Evolutionary conservation across 1,284 basidiomycete genomes (phyloP).

Genomic region (Stygiomarasmius scandens): DNA sequence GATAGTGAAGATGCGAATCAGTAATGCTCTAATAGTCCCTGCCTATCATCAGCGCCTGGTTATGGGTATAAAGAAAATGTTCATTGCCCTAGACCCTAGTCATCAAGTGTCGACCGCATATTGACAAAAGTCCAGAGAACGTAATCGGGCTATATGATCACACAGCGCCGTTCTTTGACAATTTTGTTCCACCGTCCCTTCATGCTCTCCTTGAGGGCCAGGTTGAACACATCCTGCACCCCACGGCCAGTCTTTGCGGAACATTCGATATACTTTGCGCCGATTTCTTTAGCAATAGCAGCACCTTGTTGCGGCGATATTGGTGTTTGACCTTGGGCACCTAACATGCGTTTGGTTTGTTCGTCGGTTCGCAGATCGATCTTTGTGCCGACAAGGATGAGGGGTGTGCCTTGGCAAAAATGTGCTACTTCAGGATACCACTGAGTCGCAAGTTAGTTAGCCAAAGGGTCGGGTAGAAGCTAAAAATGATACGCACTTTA

Average conservation of each 20-base stretch:
- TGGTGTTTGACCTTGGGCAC: slow-evolving; percentile 88
- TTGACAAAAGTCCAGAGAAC: not conserved
- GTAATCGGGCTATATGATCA: slow-evolving; percentile 59
- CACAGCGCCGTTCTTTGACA: slow-evolving; percentile 74
- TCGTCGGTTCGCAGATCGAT: slow-evolving; percentile 89
- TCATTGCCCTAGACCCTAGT: not conserved
- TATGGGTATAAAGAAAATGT: not conserved
- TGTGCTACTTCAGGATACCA: slow-evolving; percentile 99
- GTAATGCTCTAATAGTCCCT: slow-evolving; percentile 20
- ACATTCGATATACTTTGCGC: slow-evolving; percentile 95
- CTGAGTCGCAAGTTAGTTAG: no score
- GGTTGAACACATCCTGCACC: slow-evolving; percentile 91
- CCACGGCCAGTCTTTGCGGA: slow-evolving; percentile 89
- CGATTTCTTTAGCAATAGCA: slow-evolving; percentile 86
- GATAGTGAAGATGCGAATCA: not conserved
- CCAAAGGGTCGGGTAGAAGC: no score
- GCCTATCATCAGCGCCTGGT: slow-evolving; percentile 11
- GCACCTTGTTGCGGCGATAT: slow-evolving; percentile 82
- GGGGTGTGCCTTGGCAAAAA: slow-evolving; percentile 93
- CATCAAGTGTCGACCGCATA: not conserved
- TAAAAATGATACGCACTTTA: slow-evolving; percentile 56
- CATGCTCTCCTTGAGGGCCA: slow-evolving; percentile 89
- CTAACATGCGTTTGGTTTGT: slow-evolving; percentile 88
- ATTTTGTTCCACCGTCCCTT: slow-evolving; percentile 74
- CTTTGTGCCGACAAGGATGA: slow-evolving; percentile 94